These are phyloP conservation scores for Musa beccarii DNA, from an alignment of 176 grass and related monocot species.

Conservation along the genomic window DNA sequence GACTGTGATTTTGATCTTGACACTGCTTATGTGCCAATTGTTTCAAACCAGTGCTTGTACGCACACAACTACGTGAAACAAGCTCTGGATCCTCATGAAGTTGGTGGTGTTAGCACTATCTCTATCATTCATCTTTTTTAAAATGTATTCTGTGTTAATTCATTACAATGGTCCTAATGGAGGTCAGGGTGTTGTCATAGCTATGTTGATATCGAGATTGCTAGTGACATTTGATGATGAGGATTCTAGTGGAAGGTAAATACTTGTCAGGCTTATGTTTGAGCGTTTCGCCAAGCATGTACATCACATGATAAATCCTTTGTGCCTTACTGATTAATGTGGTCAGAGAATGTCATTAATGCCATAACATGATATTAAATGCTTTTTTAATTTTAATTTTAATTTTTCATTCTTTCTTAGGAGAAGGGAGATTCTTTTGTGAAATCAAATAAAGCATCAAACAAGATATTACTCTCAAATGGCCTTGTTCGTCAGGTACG, in stretches of 20 bases:
- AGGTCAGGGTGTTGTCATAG: background rate
- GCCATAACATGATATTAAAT: background rate
- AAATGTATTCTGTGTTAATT: too few relatives aligned
- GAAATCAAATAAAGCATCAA: slow-evolving; percentile 43
- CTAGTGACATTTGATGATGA: background rate
- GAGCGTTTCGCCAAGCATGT: background rate
- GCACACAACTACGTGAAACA: background rate
- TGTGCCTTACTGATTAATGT: background rate
- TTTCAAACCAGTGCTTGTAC: background rate
- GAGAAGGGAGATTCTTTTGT: slow-evolving; percentile 16
- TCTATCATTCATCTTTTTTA: too few relatives aligned
- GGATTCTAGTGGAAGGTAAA: background rate
- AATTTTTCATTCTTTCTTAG: background rate
- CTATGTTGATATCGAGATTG: background rate
- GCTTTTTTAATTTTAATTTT: background rate
- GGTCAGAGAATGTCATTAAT: background rate
- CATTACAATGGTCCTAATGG: too few relatives aligned
- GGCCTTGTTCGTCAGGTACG: slow-evolving; percentile 73
- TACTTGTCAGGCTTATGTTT: background rate
- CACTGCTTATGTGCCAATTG: background rate
- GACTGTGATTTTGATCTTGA: too few relatives aligned
- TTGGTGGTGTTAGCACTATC: background rate
- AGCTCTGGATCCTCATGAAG: background rate
- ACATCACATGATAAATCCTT: background rate
- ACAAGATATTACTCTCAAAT: slow-evolving; percentile 59